Evolutionary conservation across 176 grass and related monocot genomes (phyloP).

Genomic region (Aegilops umbellulata): DNA sequence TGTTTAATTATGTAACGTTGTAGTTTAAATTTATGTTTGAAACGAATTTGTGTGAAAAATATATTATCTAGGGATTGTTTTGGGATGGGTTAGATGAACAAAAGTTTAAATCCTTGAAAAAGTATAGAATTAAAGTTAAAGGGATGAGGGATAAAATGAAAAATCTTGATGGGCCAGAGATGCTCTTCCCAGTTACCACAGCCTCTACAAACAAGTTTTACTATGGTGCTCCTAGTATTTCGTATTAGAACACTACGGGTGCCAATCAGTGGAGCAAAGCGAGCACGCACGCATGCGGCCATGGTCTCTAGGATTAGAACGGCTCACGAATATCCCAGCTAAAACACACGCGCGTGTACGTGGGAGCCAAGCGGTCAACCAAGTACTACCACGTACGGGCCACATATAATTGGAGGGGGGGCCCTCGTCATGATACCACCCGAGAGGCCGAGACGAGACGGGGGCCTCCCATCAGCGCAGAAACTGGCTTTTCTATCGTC

Average conservation of each 20-base stretch:
- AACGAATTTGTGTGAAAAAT: too few species aligned
- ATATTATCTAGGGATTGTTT: too few species aligned
- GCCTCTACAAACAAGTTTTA: too few species aligned
- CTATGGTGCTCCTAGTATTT: not conserved
- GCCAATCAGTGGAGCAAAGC: not conserved
- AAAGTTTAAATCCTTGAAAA: too few species aligned
- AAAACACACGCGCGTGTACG: not conserved
- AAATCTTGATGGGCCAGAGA: too few species aligned
- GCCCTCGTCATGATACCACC: not conserved
- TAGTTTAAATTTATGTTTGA: too few species aligned
- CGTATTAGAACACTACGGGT: not conserved
- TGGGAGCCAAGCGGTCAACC: not conserved
- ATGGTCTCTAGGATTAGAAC: conserved; percentile 4
- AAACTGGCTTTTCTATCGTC: not conserved
- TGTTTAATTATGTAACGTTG: too few species aligned
- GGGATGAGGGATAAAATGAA: too few species aligned
- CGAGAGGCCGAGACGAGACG: not conserved
- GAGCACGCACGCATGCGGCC: not conserved
- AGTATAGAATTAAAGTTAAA: too few species aligned
- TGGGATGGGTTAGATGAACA: too few species aligned
- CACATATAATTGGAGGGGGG: not conserved
- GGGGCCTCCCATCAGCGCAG: not conserved
- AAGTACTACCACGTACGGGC: not conserved
- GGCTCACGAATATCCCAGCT: not conserved
- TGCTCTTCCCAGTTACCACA: too few species aligned